Percentiles rank a stretch among this genome's conserved stretches.
phyloP scores from a whole-genome alignment of 768 basidiomycete genomes.

The Omphalotus guepiniiformis region DNA sequence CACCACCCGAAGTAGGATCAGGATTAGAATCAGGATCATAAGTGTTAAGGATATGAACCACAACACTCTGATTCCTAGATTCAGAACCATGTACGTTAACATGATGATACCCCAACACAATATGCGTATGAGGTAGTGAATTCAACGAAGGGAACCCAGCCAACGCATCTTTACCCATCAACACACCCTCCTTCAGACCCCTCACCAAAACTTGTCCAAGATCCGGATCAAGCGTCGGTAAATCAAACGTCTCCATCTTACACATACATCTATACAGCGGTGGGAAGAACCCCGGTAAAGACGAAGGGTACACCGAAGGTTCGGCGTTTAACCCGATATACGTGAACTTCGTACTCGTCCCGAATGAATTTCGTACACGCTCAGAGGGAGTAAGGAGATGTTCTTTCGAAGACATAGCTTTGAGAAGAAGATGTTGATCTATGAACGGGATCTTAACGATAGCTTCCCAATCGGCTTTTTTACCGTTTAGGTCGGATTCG shows the following conservation, averaged over 20 bases:
- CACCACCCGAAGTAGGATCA: too few relatives aligned
- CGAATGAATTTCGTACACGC: constrained; percentile 66
- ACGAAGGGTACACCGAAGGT: constrained; percentile 79
- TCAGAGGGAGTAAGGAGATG: constrained; percentile 77
- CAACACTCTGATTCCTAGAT: constrained; percentile 89
- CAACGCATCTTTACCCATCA: constrained; percentile 77
- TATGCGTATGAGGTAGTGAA: constrained; percentile 70
- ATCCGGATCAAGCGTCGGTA: constrained; percentile 69
- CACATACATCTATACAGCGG: constrained; percentile 78
- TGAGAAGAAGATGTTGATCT: constrained; percentile 69
- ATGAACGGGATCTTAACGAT: constrained; percentile 99
- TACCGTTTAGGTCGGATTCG: constrained; percentile 92
- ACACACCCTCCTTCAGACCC: constrained; percentile 86
- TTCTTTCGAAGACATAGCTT: constrained; percentile 80
- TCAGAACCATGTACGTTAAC: constrained; percentile 94
- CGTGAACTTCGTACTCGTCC: constrained; percentile 75
- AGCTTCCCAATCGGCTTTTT: constrained; percentile 99
- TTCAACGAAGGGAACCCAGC: constrained; percentile 97
- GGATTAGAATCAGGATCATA: too few relatives aligned
- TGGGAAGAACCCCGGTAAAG: constrained; percentile 94
- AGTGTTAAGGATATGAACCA: constrained; percentile 77
- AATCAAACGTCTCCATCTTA: constrained; percentile 75
- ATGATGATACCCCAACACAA: constrained; percentile 75
- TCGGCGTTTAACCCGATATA: constrained; percentile 52
- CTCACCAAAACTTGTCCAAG: constrained; percentile 76